Conservation (phyloP, 805 yeast species). For the Kluyveromyces wickerhamii region DNA sequence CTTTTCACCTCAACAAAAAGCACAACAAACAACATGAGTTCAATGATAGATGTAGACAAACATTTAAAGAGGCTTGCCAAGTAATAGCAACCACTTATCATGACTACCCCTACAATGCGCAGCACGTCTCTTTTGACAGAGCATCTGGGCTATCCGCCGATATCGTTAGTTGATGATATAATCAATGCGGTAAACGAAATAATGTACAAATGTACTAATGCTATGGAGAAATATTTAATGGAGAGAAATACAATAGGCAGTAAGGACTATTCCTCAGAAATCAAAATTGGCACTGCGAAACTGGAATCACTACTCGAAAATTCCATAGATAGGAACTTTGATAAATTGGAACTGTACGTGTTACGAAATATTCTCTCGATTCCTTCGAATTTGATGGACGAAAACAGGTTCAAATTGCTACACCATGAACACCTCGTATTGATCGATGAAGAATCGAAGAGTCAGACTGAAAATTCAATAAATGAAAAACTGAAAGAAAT, state of each 20-base stretch:
- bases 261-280: slow-evolving; percentile 39
- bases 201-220: slow-evolving; percentile 73
- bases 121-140: slow-evolving; percentile 61
- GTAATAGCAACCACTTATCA: slow-evolving; percentile 6
- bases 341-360: slow-evolving; percentile 75
- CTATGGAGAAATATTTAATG: slow-evolving; percentile 58
- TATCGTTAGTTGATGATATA: slow-evolving; percentile 75
- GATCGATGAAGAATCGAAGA: slow-evolving; percentile 9
- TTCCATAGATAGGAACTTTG: slow-evolving; percentile 74
- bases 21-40: too few species aligned
- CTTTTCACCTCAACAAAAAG: too few species aligned
- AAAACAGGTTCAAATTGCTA: slow-evolving; percentile 58
- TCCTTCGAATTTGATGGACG: slow-evolving; percentile 55
- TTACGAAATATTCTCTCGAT: slow-evolving; percentile 67
- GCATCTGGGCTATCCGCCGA: slow-evolving; percentile 79
- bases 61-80: too few species aligned
- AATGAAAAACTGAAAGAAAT: slow-evolving; percentile 16
- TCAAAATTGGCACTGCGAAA: slow-evolving; percentile 71
- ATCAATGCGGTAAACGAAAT: slow-evolving; percentile 82
- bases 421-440: slow-evolving; percentile 54
- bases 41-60: too few species aligned
- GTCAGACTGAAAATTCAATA: slow-evolving; percentile 8
- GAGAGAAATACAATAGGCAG: slow-evolving; percentile 18
- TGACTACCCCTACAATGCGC: slow-evolving; percentile 32
- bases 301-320: slow-evolving; percentile 69